These are phyloP conservation scores for Trichosporon inkin DNA, from an alignment of 1,284 basidiomycete genomes.

Conservation along the genomic window DNA sequence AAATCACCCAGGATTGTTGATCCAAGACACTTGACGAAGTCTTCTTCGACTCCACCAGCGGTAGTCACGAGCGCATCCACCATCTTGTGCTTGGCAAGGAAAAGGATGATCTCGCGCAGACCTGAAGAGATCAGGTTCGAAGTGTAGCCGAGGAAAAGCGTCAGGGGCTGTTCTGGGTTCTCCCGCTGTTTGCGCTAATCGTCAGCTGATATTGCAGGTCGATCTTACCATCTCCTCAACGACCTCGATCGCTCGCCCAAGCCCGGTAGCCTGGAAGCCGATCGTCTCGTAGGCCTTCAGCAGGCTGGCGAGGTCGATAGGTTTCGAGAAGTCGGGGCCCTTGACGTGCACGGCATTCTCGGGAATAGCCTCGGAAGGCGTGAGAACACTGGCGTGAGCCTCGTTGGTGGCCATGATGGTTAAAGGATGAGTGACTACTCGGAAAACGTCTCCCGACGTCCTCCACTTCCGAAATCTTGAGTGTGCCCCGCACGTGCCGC, in stretches of 20 bases:
- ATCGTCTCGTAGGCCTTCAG: slow-evolving; percentile 79
- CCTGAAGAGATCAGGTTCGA: slow-evolving; percentile 98
- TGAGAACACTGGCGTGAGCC: slow-evolving; percentile 63
- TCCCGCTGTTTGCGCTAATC: slow-evolving; percentile 39
- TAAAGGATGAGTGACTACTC: background rate
- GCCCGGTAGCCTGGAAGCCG: slow-evolving; percentile 90
- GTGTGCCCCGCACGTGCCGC: background rate
- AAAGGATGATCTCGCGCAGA: slow-evolving; percentile 83
- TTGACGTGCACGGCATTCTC: slow-evolving; percentile 67
- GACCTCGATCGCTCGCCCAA: slow-evolving; percentile 70
- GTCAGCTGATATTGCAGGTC: background rate
- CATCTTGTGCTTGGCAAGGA: slow-evolving; percentile 91
- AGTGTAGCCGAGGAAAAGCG: slow-evolving; percentile 94
- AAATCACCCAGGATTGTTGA: slow-evolving; percentile 94
- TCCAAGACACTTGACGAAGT: slow-evolving; percentile 97
- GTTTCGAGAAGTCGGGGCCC: slow-evolving; percentile 80
- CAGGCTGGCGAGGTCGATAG: slow-evolving; percentile 66
- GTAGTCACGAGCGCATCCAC: slow-evolving; percentile 91
- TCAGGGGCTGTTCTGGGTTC: slow-evolving; percentile 50
- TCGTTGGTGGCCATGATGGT: slow-evolving; percentile 23
- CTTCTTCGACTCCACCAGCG: slow-evolving; percentile 97
- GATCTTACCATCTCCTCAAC: slow-evolving; percentile 51
- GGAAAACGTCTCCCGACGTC: background rate
- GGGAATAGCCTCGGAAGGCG: slow-evolving; percentile 73
- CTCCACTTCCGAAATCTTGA: slow-evolving; percentile 12